Evolutionary conservation across 2,329 filamentous ascomycete genomes (phyloP).

Genomic region (Fusarium beomiforme): DNA sequence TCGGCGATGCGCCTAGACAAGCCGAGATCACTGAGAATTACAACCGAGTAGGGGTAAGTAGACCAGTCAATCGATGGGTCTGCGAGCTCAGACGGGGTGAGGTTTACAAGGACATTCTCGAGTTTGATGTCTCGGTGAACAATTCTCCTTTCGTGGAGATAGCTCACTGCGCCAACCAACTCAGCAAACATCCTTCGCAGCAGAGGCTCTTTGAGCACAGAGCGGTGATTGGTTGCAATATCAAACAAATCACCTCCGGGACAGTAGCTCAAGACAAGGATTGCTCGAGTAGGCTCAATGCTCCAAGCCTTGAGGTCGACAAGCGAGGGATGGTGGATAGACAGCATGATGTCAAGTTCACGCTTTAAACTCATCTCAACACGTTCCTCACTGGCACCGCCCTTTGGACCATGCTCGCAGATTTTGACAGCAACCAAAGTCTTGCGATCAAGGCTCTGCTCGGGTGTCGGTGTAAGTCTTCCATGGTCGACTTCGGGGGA

Average conservation of each 20-base stretch:
- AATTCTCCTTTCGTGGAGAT: conserved; percentile 85
- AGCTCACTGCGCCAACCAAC: conserved; percentile 83
- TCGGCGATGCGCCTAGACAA: conserved; percentile 86
- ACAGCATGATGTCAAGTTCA: conserved; percentile 93
- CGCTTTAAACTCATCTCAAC: conserved; percentile 94
- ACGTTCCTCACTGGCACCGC: conserved; percentile 90
- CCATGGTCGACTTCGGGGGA: conserved; percentile 50
- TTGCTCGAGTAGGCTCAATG: conserved; percentile 81
- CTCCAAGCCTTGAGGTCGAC: conserved; percentile 93
- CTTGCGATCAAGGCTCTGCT: conserved; percentile 65
- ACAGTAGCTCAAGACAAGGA: conserved; percentile 90
- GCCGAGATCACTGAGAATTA: conserved; percentile 91
- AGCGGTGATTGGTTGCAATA: conserved; percentile 78
- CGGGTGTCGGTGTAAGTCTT: conserved; percentile 42
- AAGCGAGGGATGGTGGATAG: conserved; percentile 86
- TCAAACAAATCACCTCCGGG: conserved; percentile 96
- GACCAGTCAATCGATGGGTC: conserved; percentile 72
- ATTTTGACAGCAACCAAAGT: conserved; percentile 94
- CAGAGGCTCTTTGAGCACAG: conserved; percentile 73
- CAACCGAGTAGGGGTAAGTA: conserved; percentile 81
- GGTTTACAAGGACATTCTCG: conserved; percentile 92
- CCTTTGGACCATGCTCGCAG: conserved; percentile 92
- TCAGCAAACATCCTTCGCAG: conserved; percentile 91
- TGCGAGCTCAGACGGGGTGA: conserved; percentile 74
- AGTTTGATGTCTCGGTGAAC: conserved; percentile 98